A percentile compares a stretch with the other conserved stretches of the same genome.
phyloP scores from a whole-genome alignment of 176 grass and related monocot species.

The Poa pratensis region DNA sequence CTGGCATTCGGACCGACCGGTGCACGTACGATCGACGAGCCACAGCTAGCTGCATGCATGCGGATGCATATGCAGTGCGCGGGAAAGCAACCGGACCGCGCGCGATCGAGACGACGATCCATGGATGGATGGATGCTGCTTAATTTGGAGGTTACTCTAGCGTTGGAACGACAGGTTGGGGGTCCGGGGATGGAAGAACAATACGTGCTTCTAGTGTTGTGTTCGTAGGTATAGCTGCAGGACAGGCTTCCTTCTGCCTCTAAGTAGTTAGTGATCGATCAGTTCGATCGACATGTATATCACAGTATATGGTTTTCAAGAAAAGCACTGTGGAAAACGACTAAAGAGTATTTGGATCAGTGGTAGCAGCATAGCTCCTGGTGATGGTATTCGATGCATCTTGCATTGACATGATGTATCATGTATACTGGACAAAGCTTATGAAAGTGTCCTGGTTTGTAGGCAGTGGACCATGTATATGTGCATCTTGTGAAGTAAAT shows the following conservation, averaged over 20 bases:
- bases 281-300: not conserved
- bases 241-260: not conserved
- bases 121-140: not conserved
- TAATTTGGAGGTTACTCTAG: constrained; percentile 7
- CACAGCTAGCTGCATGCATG: not conserved
- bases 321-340: too few relatives aligned
- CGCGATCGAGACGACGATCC: not conserved
- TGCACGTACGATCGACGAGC: constrained; percentile 11
- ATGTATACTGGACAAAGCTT: not conserved
- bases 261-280: not conserved
- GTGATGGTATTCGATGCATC: too few relatives aligned
- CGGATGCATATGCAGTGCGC: not conserved
- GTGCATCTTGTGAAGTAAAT: not conserved
- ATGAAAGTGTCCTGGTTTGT: not conserved
- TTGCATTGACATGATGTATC: too few relatives aligned
- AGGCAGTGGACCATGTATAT: not conserved
- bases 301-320: too few relatives aligned
- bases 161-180: constrained; percentile 18
- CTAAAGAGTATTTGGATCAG: too few relatives aligned
- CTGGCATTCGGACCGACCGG: constrained; percentile 45
- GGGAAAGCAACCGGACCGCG: not conserved
- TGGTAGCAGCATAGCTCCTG: too few relatives aligned
- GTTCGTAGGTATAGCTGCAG: not conserved
- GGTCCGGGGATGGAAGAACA: constrained; percentile 21
- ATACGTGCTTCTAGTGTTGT: not conserved